phyloP scores from a whole-genome alignment of 1,284 basidiomycete genomes.

The Tylopilus sp. region DNA sequence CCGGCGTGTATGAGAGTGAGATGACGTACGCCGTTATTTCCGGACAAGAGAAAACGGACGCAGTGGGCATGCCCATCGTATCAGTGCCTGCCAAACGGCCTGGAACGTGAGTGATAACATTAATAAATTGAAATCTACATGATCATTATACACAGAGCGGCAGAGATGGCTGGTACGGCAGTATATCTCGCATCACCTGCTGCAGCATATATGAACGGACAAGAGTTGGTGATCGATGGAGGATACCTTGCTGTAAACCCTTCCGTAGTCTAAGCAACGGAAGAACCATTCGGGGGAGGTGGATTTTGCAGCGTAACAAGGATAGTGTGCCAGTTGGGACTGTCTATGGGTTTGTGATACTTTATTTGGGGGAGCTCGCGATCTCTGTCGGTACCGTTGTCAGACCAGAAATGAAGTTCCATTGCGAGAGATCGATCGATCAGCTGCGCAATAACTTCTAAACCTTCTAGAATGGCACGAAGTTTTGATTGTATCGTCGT shows the following conservation, averaged over 20 bases:
- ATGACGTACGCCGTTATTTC: constrained; percentile 61
- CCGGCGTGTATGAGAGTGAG: constrained; percentile 72
- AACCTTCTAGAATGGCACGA: constrained; percentile 13
- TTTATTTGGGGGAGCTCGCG: not conserved
- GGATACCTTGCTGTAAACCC: constrained; percentile 75
- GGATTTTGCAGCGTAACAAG: not conserved
- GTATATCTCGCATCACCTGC: constrained; percentile 71
- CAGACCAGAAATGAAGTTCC: not conserved
- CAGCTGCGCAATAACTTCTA: not conserved
- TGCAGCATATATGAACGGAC: constrained; percentile 71
- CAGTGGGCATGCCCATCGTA: constrained; percentile 52
- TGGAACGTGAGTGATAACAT: constrained; percentile 57
- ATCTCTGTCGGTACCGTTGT: not conserved
- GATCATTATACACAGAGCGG: constrained; percentile 45
- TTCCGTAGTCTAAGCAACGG: constrained; percentile 26
- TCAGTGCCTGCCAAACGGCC: constrained; percentile 61
- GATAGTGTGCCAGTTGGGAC: too few species aligned
- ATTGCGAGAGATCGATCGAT: too few species aligned
- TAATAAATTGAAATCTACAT: not conserved
- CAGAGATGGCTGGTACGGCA: constrained; percentile 72
- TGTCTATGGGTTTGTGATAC: too few species aligned
- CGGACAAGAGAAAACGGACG: constrained; percentile 49
- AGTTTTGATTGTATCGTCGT: constrained; percentile 58
- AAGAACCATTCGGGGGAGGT: not conserved
- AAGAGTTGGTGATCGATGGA: constrained; percentile 73